Conservation (phyloP, 169 alveolate species). For the Cystoisospora suis region DNA sequence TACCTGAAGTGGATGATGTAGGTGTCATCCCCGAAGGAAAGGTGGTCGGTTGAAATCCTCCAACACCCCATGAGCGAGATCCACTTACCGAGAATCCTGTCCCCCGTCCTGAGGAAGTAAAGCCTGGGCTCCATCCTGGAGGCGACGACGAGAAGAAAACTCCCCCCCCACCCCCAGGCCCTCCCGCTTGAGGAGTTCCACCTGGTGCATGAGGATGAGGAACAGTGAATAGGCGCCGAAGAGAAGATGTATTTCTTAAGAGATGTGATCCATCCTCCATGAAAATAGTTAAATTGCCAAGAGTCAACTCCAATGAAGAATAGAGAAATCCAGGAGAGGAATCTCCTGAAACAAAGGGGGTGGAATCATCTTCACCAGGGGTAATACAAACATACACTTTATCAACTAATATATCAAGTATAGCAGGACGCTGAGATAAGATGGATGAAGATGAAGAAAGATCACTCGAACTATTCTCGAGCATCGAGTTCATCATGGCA, state of each 20-base stretch:
- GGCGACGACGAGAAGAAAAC: neutral
- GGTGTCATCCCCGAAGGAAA: too few relatives aligned
- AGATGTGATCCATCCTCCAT: conserved; percentile 8
- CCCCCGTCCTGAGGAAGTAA: neutral
- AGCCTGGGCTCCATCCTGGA: neutral
- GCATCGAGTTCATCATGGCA: too few relatives aligned
- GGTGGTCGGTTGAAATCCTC: too few relatives aligned
- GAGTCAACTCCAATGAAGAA: neutral
- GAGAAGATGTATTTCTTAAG: neutral
- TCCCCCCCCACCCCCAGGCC: neutral
- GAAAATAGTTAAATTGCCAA: neutral
- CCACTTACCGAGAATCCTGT: too few relatives aligned
- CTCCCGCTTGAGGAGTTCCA: too few relatives aligned
- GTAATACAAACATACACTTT: neutral
- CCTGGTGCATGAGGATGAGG: neutral
- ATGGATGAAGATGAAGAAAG: too few relatives aligned
- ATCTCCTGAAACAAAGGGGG: neutral
- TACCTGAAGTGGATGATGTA: neutral
- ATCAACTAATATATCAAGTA: neutral
- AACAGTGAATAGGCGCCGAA: neutral
- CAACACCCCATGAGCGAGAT: neutral
- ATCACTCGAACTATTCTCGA: too few relatives aligned
- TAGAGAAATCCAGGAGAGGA: neutral
- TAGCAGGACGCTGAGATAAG: neutral
- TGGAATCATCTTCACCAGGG: neutral